Percentiles rank a stretch among this genome's conserved stretches.
Evolutionary conservation across 2,329 filamentous ascomycete species (phyloP).

Genomic region (Diplodia sapinea): DNA sequence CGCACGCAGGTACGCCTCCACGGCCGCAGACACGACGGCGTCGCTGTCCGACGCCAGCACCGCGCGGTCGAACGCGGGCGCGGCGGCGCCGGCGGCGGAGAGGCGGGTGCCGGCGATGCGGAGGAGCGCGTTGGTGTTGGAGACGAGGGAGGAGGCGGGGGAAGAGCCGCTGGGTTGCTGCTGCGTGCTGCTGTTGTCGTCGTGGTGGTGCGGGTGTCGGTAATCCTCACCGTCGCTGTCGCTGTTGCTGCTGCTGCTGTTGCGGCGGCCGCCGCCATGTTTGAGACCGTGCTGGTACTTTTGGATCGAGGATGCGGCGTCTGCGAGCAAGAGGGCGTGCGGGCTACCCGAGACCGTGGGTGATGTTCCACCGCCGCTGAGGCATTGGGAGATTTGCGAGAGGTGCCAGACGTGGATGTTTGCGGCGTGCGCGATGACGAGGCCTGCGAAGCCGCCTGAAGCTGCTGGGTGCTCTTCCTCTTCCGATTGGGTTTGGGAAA

Average conservation of each 20-base stretch:
- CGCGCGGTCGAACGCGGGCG: constrained; percentile 39
- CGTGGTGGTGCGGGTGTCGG: not conserved
- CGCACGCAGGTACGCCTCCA: constrained; percentile 37
- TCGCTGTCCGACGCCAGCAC: constrained; percentile 39
- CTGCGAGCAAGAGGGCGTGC: not conserved
- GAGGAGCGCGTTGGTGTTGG: constrained; percentile 45
- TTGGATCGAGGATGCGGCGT: constrained; percentile 37
- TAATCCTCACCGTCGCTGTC: not conserved
- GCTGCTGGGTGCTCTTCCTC: constrained; percentile 32
- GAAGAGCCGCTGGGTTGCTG: not conserved
- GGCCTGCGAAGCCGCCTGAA: constrained; percentile 38
- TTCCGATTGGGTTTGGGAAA: constrained; percentile 35
- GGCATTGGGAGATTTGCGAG: constrained; percentile 42
- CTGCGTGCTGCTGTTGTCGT: not conserved
- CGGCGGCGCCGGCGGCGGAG: constrained; percentile 39
- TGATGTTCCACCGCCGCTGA: constrained; percentile 25
- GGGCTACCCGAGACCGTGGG: no score
- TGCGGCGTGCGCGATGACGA: constrained; percentile 45
- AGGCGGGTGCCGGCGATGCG: constrained; percentile 43
- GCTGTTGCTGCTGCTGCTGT: not conserved
- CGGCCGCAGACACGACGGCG: constrained; percentile 37
- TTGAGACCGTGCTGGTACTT: constrained; percentile 38
- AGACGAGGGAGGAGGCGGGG: constrained; percentile 38
- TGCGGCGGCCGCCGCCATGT: not conserved
- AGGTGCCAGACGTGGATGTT: constrained; percentile 46